Evolutionary conservation across 2,329 filamentous ascomycete species (phyloP).

Genomic region (Paecilomyces sp.): DNA sequence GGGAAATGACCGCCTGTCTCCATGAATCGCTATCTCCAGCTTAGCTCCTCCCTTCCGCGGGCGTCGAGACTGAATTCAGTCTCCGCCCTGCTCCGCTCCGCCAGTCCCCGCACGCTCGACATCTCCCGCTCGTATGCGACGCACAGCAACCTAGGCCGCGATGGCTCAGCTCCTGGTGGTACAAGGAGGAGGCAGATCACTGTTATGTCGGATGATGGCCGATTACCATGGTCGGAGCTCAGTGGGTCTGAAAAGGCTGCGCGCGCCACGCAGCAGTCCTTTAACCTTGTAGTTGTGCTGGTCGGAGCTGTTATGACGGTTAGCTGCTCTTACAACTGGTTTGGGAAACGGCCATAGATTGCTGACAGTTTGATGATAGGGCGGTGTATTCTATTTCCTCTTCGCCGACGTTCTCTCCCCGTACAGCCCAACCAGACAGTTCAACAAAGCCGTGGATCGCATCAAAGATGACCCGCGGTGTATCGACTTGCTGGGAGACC

Average conservation of each 20-base stretch:
- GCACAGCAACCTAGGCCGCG: constrained; percentile 40
- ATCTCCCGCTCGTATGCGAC: constrained; percentile 53
- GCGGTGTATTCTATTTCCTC: constrained; percentile 69
- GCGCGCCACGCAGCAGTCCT: constrained; percentile 79
- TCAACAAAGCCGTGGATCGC: constrained; percentile 76
- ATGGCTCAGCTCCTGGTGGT: constrained; percentile 23
- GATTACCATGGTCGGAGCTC: constrained; percentile 72
- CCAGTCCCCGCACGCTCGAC: constrained; percentile 1
- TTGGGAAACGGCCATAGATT: background rate
- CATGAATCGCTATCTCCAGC: constrained; percentile 18
- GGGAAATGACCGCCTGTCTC: constrained; percentile 9
- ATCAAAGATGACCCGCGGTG: constrained; percentile 68
- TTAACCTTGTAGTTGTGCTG: constrained; percentile 75
- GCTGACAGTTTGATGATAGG: constrained; percentile 38
- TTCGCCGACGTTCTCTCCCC: constrained; percentile 78
- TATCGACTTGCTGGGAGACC: constrained; percentile 65
- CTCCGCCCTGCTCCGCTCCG: background rate
- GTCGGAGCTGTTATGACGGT: constrained; percentile 71
- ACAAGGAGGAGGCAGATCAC: constrained; percentile 65
- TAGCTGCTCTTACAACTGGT: constrained; percentile 18
- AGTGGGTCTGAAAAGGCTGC: constrained; percentile 70
- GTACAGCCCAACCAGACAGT: constrained; percentile 78
- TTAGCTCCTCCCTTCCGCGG: constrained; percentile 7
- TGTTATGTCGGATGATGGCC: constrained; percentile 77
- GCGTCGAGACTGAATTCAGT: background rate